Percentiles rank a stretch among this genome's conserved stretches.
These are phyloP conservation scores for Apiotrichum gamsii DNA, from an alignment of 1,284 basidiomycete genomes.

Conservation along the genomic window DNA sequence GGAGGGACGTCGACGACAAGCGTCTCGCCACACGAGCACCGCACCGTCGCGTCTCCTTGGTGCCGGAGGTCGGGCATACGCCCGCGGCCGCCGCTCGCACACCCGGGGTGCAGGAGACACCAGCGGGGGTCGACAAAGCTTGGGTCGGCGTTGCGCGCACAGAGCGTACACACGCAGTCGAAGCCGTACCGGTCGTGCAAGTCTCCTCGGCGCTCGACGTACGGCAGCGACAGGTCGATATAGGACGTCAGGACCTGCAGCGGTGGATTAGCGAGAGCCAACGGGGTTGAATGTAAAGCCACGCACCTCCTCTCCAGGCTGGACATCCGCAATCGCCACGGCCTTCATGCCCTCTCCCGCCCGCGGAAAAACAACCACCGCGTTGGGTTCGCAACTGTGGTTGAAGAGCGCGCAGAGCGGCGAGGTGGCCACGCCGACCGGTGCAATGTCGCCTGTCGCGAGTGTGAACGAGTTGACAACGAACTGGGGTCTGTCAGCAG, in stretches of 20 bases:
- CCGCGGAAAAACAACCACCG: constrained; percentile 76
- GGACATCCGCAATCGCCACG: constrained; percentile 61
- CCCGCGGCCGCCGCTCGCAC: constrained; percentile 12
- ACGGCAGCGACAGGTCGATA: constrained; percentile 71
- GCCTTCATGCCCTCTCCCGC: constrained; percentile 56
- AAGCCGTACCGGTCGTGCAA: constrained; percentile 75
- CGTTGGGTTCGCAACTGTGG: constrained; percentile 86
- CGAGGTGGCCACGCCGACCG: constrained; percentile 73
- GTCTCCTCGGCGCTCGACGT: constrained; percentile 54
- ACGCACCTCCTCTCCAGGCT: constrained; percentile 62
- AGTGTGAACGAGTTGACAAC: constrained; percentile 82
- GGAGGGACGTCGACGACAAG: constrained; percentile 51
- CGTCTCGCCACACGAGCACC: constrained; percentile 52
- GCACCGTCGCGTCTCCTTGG: background rate
- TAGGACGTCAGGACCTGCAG: constrained; percentile 65
- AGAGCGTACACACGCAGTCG: constrained; percentile 63
- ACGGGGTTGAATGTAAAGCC: no score
- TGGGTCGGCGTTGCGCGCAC: constrained; percentile 34
- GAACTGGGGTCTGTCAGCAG: constrained; percentile 54
- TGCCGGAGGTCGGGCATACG: constrained; percentile 22
- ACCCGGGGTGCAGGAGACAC: constrained; percentile 43
- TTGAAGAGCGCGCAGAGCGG: constrained; percentile 76
- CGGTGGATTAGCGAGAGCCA: constrained; percentile 50
- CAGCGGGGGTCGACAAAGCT: constrained; percentile 60
- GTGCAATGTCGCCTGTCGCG: constrained; percentile 63